Percentiles rank a stretch among this genome's conserved stretches.
Conservation (phyloP, 495 filamentous ascomycete genomes). For the Penicillium verhagenii region DNA sequence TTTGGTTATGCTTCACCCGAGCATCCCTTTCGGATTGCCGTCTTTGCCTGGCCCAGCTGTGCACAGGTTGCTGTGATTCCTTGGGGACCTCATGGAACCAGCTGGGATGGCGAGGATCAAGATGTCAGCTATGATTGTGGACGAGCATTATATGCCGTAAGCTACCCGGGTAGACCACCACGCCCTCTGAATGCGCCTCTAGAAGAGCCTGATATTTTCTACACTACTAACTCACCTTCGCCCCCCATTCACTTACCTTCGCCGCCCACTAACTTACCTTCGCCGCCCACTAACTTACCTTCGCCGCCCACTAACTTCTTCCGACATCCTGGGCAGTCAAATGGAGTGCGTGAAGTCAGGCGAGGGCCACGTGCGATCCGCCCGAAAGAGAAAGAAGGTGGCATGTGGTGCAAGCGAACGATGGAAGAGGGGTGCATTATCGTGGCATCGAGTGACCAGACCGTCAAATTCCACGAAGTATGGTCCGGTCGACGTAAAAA, state of each 20-base stretch:
- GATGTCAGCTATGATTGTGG: slow-evolving; percentile 29
- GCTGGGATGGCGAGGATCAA: slow-evolving; percentile 58
- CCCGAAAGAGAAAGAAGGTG: slow-evolving; percentile 48
- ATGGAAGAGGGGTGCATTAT: slow-evolving; percentile 89
- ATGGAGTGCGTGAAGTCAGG: background rate
- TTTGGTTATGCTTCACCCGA: slow-evolving; percentile 97
- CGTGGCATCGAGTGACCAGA: slow-evolving; percentile 90
- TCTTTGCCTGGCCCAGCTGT: slow-evolving; percentile 95
- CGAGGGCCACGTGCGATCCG: slow-evolving; percentile 18
- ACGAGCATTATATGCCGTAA: slow-evolving; percentile 48
- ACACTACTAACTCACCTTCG: background rate
- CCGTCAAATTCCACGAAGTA: slow-evolving; percentile 94
- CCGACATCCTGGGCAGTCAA: background rate
- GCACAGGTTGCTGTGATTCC: slow-evolving; percentile 84
- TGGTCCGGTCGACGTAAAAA: slow-evolving; percentile 68
- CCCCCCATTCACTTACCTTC: background rate
- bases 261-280: background rate
- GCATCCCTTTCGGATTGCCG: slow-evolving; percentile 84
- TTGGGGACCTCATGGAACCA: slow-evolving; percentile 79
- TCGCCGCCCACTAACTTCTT: background rate
- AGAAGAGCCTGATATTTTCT: slow-evolving; percentile 13
- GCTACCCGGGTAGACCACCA: slow-evolving; percentile 43
- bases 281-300: background rate
- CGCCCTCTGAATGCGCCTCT: slow-evolving; percentile 10
- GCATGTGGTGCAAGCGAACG: slow-evolving; percentile 55